Evolutionary conservation across 1,284 basidiomycete genomes (phyloP), one percentile per base, ranked within the genome.

Genomic region (Wolfiporia cocos): DNA sequence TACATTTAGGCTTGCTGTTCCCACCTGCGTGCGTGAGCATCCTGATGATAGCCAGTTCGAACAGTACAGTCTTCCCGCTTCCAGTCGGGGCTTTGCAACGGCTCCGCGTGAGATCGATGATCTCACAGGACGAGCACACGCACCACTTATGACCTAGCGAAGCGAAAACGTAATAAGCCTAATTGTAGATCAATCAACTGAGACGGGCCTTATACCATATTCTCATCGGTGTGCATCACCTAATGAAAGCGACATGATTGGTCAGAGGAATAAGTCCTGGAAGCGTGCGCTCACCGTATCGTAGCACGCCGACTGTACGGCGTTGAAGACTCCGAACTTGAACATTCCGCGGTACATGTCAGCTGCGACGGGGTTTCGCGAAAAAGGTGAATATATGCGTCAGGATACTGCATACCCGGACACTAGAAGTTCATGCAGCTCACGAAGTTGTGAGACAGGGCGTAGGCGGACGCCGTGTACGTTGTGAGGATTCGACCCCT

Each of bases 31-130:
- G 64, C 38, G 68, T 70, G 28, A 94, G 66, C 73, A 92, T 77
- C 23, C 78, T 78, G 38, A 98, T 78, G 38, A 97, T 86, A 0
- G 89, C 81, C 10, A 99, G 68, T 60, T 99, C 95, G 53, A 99
- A 99, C 5, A 98, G 65, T 1, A 88, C 91, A 0, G 94, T 93
- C 65, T 96, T 96, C 20, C 93, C 93, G 35, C 90, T 88, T 19
- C 92, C 90, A 5, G 92, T 96, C 0, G 92, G 92, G 1, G 93
- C 92, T 84, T 56, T 21, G 40, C 14, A 23, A 34, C 31, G 12
- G 15, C 36, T 29, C 21, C 30, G 39, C 30, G 38, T 41, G 43
- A 45, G 35, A 18, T 28, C 12, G 20, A 37, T 31, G 31, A 36
- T 34, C 24, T 24, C 17, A 37, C n/a, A 42, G 39, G 39, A 44